phyloP scores from a whole-genome alignment of 257 asterid genomes.

The Sherardia arvensis region DNA sequence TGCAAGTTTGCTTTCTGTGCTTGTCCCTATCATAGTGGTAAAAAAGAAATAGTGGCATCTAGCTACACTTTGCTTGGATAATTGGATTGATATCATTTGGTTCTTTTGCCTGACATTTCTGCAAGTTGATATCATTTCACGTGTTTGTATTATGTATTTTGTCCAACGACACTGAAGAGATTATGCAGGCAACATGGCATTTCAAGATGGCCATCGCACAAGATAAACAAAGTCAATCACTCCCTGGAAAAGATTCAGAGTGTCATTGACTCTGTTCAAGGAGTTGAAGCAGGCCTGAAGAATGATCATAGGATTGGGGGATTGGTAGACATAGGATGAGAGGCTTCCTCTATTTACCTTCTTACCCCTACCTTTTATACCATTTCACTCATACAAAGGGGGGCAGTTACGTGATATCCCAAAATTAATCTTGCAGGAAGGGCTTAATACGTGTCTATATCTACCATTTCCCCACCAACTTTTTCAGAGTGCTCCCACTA shows the following conservation, averaged over 20 bases:
- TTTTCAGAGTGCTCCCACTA: too few relatives aligned
- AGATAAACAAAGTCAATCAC: conserved; percentile 76
- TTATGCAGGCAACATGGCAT: conserved; percentile 86
- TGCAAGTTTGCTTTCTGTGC: background rate
- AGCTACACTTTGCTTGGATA: background rate
- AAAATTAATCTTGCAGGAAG: too few relatives aligned
- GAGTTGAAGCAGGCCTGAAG: conserved; percentile 65
- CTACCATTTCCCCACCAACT: too few relatives aligned
- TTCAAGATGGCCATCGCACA: conserved; percentile 90
- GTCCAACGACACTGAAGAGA: conserved; percentile 87
- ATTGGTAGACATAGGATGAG: conserved; percentile 39
- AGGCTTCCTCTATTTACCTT: too few relatives aligned
- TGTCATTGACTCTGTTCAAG: conserved; percentile 75
- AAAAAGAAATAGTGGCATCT: background rate
- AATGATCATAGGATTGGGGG: conserved; percentile 50
- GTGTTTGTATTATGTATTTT: conserved; percentile 40
- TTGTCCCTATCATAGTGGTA: background rate
- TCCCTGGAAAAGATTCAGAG: conserved; percentile 65
- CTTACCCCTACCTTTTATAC: too few relatives aligned
- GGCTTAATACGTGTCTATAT: too few relatives aligned
- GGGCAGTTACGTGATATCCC: too few relatives aligned
- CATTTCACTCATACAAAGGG: too few relatives aligned
- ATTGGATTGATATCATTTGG: background rate
- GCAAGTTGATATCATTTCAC: background rate
- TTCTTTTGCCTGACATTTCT: background rate